phyloP scores from a whole-genome alignment of 108 stramenopile species.

The Cyclotella baltica region DNA sequence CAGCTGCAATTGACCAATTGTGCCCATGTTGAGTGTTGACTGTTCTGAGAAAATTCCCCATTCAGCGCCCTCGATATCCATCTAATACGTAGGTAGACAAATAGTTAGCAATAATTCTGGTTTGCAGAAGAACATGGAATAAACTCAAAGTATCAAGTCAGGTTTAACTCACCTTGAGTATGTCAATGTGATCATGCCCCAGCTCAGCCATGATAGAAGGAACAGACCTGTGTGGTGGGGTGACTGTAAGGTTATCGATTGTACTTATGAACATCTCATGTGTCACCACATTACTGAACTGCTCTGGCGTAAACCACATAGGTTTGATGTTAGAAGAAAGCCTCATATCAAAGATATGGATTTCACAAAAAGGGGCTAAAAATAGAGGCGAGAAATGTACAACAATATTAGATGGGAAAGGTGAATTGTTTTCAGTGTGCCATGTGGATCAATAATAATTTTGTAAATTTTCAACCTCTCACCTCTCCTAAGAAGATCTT shows the following conservation, averaged over 20 bases:
- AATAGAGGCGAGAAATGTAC: neutral
- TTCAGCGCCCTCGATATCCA: constrained; percentile 5
- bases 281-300: neutral
- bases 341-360: neutral
- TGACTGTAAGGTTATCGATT: neutral
- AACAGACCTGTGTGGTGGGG: constrained; percentile 1
- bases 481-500: constrained; percentile 2
- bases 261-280: constrained; percentile 6
- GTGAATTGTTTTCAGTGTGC: too few species aligned
- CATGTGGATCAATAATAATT: neutral
- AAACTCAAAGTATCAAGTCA: too few species aligned
- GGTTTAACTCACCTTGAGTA: neutral
- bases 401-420: too few species aligned
- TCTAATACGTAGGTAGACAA: too few species aligned
- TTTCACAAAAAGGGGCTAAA: constrained; percentile 1
- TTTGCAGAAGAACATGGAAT: too few species aligned
- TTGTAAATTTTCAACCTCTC: too few species aligned
- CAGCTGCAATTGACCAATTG: constrained; percentile 10
- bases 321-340: neutral
- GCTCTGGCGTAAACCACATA: neutral
- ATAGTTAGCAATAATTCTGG: too few species aligned
- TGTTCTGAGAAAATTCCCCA: neutral
- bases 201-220: constrained; percentile 6
- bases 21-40: neutral
- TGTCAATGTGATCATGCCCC: constrained; percentile 2